phyloP scores from a whole-genome alignment of 176 grass and related monocot genomes.

The Paspalum notatum region DNA sequence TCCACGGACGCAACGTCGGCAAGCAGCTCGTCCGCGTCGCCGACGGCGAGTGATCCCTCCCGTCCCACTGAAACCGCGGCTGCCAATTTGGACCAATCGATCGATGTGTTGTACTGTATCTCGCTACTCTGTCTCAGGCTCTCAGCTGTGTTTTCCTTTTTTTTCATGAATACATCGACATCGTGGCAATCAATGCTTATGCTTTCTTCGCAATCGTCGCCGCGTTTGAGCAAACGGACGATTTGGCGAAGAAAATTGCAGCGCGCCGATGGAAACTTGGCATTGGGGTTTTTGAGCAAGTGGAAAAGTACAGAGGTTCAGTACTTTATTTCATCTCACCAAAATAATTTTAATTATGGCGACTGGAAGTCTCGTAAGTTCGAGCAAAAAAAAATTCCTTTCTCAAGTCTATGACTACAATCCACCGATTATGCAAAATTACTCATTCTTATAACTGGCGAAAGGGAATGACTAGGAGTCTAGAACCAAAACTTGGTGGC shows the following conservation, averaged over 20 bases:
- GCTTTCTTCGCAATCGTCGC: background rate
- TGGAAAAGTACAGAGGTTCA: too few relatives aligned
- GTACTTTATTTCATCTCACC: too few relatives aligned
- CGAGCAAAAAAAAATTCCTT: too few relatives aligned
- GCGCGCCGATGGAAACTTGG: background rate
- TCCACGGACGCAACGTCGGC: slow-evolving; percentile 62
- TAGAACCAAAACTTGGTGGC: too few relatives aligned
- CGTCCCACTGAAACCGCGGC: background rate
- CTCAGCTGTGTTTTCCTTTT: too few relatives aligned
- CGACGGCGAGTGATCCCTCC: background rate
- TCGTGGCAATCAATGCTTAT: background rate
- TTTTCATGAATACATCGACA: background rate
- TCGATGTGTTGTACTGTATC: background rate
- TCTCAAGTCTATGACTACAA: too few relatives aligned
- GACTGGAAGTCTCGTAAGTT: too few relatives aligned
- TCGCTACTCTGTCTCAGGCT: background rate
- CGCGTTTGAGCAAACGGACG: background rate
- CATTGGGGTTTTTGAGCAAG: background rate
- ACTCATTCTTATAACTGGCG: too few relatives aligned
- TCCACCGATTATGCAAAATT: too few relatives aligned
- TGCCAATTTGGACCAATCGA: background rate
- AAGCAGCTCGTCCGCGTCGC: slow-evolving; percentile 70
- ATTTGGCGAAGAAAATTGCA: background rate
- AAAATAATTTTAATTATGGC: too few relatives aligned
- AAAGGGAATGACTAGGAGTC: too few relatives aligned